Base-by-base conservation (phyloP, 2,329 filamentous ascomycete species). In the Fonsecaea nubica region DNA sequence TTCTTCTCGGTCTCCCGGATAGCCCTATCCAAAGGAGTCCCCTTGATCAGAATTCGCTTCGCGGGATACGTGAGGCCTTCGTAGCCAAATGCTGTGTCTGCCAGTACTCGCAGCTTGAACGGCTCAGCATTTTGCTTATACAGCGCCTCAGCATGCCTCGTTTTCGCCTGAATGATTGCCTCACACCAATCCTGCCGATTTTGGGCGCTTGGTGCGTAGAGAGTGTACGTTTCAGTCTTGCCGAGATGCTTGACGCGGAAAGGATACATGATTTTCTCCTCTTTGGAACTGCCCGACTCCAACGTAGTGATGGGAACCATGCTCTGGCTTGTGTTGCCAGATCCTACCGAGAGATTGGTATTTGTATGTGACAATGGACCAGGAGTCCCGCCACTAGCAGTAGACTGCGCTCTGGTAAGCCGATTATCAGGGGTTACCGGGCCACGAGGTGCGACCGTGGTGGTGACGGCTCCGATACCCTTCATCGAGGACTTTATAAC, bases 211-310 rank as follows among this genome's bases (percentile, higher is more conserved):
- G 90, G 87, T 0, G 94, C 93, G 76, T 96, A 98, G 1, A 99
- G 82, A 0, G 91, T 97, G 77, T 97, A 98, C 0, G 92, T 89
- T 72, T 97, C 93, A 56, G 80, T 77, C 69, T 96, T 92, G 12
- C 96, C 95, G 21, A 99, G 86, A 80, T 99, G 95, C 80, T 97
- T 97, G 76, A 99, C 88, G 71, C 89, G 89, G 87, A 99, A 99
- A 0, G 96, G 95, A 76, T 93, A 99, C 73, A 99, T 80, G 54
- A 95, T 91, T 77, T 90, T 92, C 75, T 92, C 89, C 71, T 96
- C 92, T 69, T 87, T 90, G 33, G 84, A 80, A 38, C 76, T 80
- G 48, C 75, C 75, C 10, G 59, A 63, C 4, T 88, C 87, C 18
- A 86, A 75, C 2, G 80, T 78, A 1, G 81, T 83, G 10, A 76